Conservation (phyloP, 2,329 filamentous ascomycete species). For the Fusarium concolor region DNA sequence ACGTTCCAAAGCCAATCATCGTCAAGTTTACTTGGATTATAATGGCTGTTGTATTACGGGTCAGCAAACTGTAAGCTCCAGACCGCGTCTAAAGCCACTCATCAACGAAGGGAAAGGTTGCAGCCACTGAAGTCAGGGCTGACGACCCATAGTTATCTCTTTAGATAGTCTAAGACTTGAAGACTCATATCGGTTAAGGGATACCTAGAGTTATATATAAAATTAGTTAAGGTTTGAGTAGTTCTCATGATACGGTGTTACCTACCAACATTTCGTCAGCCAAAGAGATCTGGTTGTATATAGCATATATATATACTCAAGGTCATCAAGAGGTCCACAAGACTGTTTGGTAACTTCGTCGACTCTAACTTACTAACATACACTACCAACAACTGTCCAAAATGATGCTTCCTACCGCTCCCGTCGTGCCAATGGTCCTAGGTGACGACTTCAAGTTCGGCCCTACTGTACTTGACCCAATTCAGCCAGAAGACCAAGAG, state of each 20-base stretch:
- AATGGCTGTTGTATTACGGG: background rate
- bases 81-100: background rate
- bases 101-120: background rate
- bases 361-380: fast-evolving
- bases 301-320: background rate
- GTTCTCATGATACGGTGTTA: too few species aligned
- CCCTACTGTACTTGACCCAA: constrained; percentile 27
- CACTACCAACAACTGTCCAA: background rate
- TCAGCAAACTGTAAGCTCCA: background rate
- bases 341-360: too few species aligned
- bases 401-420: constrained; percentile 25
- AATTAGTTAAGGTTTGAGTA: too few species aligned
- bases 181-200: too few species aligned
- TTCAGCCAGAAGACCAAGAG: constrained; percentile 20
- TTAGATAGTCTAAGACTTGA: too few species aligned
- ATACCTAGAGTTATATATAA: too few species aligned
- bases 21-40: background rate
- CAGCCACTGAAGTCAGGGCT: background rate
- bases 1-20: background rate
- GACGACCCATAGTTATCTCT: background rate
- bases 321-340: background rate
- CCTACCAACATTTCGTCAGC: too few species aligned
- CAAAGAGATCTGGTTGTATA: too few species aligned
- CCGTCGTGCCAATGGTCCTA: constrained; percentile 25
- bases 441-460: constrained; percentile 33